Percentiles rank a stretch among this genome's conserved stretches.
Conservation (phyloP, 352 stramenopile species). For the Aphanomyces stellatus region DNA sequence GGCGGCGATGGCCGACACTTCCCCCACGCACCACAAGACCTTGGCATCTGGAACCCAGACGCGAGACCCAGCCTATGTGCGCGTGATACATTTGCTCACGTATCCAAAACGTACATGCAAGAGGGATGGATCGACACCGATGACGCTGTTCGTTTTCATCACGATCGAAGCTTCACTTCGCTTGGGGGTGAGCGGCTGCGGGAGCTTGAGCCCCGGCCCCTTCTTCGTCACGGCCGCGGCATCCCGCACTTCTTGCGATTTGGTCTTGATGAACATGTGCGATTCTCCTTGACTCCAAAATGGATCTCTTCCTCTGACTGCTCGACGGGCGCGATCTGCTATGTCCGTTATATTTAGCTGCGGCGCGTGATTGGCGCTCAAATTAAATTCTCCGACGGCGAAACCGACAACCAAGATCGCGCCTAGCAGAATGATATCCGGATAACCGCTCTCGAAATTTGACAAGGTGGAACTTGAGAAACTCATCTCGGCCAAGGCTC, state of each 20-base stretch:
- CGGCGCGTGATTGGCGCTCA: neutral
- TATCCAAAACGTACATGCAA: neutral
- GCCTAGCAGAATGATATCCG: neutral
- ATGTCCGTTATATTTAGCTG: neutral
- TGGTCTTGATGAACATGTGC: constrained; percentile 13
- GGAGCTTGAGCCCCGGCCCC: neutral
- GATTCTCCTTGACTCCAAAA: neutral
- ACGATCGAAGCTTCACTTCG: neutral
- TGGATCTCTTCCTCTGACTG: too few relatives aligned
- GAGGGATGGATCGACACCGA: constrained; percentile 6
- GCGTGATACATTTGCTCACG: neutral
- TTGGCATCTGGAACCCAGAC: constrained; percentile 72
- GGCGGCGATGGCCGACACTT: constrained; percentile 41
- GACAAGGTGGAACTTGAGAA: neutral
- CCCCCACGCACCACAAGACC: constrained; percentile 69
- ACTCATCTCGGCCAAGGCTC: too few relatives aligned
- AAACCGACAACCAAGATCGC: neutral
- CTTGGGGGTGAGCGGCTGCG: neutral
- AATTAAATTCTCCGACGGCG: neutral
- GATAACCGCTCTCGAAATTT: neutral
- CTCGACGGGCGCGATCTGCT: neutral
- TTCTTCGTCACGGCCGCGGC: constrained; percentile 4
- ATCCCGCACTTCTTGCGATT: neutral
- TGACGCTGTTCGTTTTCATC: neutral
- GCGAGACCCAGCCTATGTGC: neutral